Evolutionary conservation across 2,329 filamentous ascomycete genomes (phyloP), one percentile per base, ranked within the genome.

Genomic region (Diaporthe amygdali): DNA sequence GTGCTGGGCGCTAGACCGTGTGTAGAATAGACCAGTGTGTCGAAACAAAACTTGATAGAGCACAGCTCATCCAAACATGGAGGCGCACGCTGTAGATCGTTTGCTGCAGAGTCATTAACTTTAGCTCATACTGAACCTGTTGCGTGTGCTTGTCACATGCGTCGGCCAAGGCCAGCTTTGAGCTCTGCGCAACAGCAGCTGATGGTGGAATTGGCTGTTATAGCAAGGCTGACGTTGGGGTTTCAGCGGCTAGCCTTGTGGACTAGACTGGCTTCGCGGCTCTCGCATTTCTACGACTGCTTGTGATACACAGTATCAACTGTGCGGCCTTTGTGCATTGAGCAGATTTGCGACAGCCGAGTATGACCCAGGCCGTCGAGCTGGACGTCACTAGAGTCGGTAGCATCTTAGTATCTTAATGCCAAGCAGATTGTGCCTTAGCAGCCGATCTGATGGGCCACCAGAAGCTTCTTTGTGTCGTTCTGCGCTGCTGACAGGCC

Each of bases 401-500:
- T 25, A 32, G 41, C 27, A 63, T 63, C 7, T 63, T n/a, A 20
- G 41, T 9, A 20, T 47, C 20, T 63, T 47, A 41, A 47, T 47
- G 59, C 59, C 59, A 63, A 47, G 59, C 20, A 25, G 20, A 9
- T 5, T 14, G n/a, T 27, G 59, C 30, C 30, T 7, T 49, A 25
- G 30, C 14, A 8, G 20, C 44, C 59, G 44, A 37, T 20, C 41
- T 64, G 59, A 20, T 14, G 30, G 59, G 59, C 56, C 30, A 64
- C 59, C 59, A 49, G 44, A 64, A 64, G 59, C 44, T 64, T 64
- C 59, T 64, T 64, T 64, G 59, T 64, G 59, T 47, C 41, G 27
- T 12, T 30, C 39, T 25, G 25, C 17, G 25, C 55, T 22, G 15
- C 39, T 41, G 10, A 14, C 17, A 46, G 39, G 55, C 39, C 59